Evolutionary conservation across 257 asterid species (phyloP).

Genomic region (Misopates orontium): DNA sequence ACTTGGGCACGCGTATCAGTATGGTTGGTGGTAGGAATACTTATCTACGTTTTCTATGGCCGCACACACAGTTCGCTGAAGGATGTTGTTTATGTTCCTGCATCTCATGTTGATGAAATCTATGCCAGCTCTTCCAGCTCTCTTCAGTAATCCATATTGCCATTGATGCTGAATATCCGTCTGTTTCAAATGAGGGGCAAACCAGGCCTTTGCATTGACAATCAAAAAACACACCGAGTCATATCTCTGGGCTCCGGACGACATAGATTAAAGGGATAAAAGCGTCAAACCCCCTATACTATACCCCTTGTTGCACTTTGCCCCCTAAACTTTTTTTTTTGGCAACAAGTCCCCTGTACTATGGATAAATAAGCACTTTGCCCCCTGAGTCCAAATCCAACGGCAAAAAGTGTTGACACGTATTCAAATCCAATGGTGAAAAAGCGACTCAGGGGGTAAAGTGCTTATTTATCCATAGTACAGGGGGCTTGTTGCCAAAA

Average conservation of each 20-base stretch:
- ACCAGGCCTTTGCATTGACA: background rate
- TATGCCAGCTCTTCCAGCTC: conserved; percentile 50
- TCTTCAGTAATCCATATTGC: conserved; percentile 30
- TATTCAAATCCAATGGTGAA: too few species aligned
- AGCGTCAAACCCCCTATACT: too few species aligned
- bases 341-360: too few species aligned
- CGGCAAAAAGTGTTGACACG: too few species aligned
- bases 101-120: conserved; percentile 81
- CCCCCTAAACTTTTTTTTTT: too few species aligned
- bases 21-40: conserved; percentile 67
- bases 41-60: conserved; percentile 68
- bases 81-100: conserved; percentile 85
- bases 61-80: conserved; percentile 72
- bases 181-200: background rate
- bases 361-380: too few species aligned
- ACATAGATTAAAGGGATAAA: conserved; percentile 9
- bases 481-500: too few species aligned
- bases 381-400: too few species aligned
- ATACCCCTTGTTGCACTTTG: too few species aligned
- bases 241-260: background rate
- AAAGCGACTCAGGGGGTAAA: too few species aligned
- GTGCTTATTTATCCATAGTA: too few species aligned
- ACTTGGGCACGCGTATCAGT: conserved; percentile 86
- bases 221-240: too few species aligned
- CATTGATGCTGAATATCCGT: conserved; percentile 4